Percentiles rank a stretch among this genome's conserved stretches.
Conservation (phyloP, 495 filamentous ascomycete genomes). For the Tetracladium setigerum region DNA sequence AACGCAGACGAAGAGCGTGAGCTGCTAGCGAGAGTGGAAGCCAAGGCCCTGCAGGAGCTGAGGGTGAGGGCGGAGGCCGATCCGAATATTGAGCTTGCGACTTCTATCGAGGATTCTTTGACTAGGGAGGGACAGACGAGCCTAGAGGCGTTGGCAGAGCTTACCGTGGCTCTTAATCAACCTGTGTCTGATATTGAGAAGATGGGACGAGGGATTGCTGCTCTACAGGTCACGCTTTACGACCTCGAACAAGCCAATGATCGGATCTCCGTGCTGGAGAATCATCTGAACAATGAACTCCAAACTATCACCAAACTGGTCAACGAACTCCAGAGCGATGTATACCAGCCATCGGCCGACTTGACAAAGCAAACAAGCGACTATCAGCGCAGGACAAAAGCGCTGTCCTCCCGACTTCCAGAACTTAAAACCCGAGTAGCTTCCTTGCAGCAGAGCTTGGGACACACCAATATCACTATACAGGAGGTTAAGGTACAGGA, state of each 20-base stretch:
- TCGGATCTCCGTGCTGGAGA: conserved; percentile 32
- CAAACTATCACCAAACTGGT: conserved; percentile 22
- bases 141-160: conserved; percentile 32
- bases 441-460: conserved; percentile 11
- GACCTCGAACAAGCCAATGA: conserved; percentile 34
- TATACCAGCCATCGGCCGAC: conserved; percentile 40
- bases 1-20: conserved; percentile 68
- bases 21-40: conserved; percentile 53
- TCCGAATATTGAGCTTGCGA: conserved; percentile 20
- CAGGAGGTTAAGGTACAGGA: conserved; percentile 45
- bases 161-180: conserved; percentile 27
- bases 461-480: conserved; percentile 25
- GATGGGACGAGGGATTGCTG: conserved; percentile 29
- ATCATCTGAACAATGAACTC: conserved; percentile 31
- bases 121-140: conserved; percentile 35
- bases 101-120: conserved; percentile 29
- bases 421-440: conserved; percentile 39
- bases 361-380: conserved; percentile 54
- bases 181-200: conserved; percentile 25
- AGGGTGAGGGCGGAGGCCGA: conserved; percentile 20
- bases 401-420: conserved; percentile 47
- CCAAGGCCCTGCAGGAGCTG: conserved; percentile 41
- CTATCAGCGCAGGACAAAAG: conserved; percentile 53
- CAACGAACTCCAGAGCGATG: conserved; percentile 29
- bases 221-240: conserved; percentile 27